phyloP scores from a whole-genome alignment of 2,329 filamentous ascomycete genomes.

The Decorospora gaudefroyi region DNA sequence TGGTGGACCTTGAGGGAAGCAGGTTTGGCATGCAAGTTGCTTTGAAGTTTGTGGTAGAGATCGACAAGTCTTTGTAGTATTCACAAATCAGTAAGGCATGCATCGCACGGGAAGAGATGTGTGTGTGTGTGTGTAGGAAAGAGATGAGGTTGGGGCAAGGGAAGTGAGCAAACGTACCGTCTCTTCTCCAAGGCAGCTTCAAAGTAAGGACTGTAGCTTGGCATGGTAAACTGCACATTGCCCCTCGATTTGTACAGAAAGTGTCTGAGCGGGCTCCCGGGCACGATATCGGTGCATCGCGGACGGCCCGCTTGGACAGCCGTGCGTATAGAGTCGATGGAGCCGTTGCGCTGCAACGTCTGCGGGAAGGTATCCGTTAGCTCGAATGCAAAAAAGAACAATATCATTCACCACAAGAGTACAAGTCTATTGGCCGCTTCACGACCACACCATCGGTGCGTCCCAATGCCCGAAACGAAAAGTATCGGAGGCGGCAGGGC shows the following conservation, averaged over 20 bases:
- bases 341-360: slow-evolving; percentile 69
- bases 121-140: slow-evolving; percentile 13
- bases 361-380: slow-evolving; percentile 19
- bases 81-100: slow-evolving; percentile 1
- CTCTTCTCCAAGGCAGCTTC: slow-evolving; percentile 63
- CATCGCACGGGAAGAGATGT: no score
- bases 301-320: slow-evolving; percentile 75
- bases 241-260: slow-evolving; percentile 94
- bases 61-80: slow-evolving; percentile 58
- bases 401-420: no score
- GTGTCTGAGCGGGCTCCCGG: slow-evolving; percentile 80
- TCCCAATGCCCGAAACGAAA: no score
- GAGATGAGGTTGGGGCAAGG: slow-evolving; percentile 9
- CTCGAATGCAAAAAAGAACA: no score
- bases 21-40: slow-evolving; percentile 80
- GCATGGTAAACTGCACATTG: slow-evolving; percentile 96
- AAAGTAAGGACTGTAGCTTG: slow-evolving; percentile 75
- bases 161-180: slow-evolving; percentile 51
- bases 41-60: slow-evolving; percentile 83
- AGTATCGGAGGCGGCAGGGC: no score
- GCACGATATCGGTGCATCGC: slow-evolving; percentile 72
- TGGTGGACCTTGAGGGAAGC: slow-evolving; percentile 87
- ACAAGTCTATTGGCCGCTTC: no score
- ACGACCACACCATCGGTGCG: not conserved
- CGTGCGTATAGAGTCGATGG: slow-evolving; percentile 72